These are phyloP conservation scores for Cercospora beticola DNA, from an alignment of 2,329 filamentous ascomycete species.

Conservation along the genomic window DNA sequence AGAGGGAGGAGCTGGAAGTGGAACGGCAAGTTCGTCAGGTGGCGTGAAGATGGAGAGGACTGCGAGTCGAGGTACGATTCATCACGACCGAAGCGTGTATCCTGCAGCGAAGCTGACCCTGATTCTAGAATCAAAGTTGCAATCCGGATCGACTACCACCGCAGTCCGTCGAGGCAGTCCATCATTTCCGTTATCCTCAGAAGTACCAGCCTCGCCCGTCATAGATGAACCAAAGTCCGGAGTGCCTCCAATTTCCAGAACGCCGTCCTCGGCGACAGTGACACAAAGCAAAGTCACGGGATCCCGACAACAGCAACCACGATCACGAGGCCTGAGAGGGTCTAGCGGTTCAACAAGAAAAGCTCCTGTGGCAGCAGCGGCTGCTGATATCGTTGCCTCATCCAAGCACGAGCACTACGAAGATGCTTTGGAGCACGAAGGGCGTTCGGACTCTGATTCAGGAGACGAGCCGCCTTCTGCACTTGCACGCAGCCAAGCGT, in stretches of 20 bases:
- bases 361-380: constrained; percentile 11
- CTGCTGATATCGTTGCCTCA: constrained; percentile 18
- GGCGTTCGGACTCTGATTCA: constrained; percentile 33
- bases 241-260: constrained; percentile 42
- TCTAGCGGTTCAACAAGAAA: constrained; percentile 38
- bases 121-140: constrained; percentile 21
- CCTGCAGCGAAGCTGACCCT: background rate
- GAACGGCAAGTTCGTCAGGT: constrained; percentile 34
- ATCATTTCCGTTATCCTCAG: constrained; percentile 1
- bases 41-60: constrained; percentile 53
- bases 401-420: constrained; percentile 29
- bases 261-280: constrained; percentile 51
- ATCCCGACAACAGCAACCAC: constrained; percentile 24
- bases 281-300: constrained; percentile 41
- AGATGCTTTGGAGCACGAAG: constrained; percentile 34
- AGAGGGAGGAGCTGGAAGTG: constrained; percentile 47
- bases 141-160: constrained; percentile 11
- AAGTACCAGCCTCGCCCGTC: constrained; percentile 9
- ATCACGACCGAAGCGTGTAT: background rate
- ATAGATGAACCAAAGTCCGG: constrained; percentile 4
- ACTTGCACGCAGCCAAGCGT: constrained; percentile 46
- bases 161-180: constrained; percentile 16
- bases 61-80: constrained; percentile 46
- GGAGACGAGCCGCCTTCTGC: constrained; percentile 39
- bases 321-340: constrained; percentile 34